A percentile compares a stretch with the other conserved stretches of the same genome.
These are phyloP conservation scores for Trichoderma gracile DNA, from an alignment of 2,329 filamentous ascomycete genomes.

Conservation along the genomic window DNA sequence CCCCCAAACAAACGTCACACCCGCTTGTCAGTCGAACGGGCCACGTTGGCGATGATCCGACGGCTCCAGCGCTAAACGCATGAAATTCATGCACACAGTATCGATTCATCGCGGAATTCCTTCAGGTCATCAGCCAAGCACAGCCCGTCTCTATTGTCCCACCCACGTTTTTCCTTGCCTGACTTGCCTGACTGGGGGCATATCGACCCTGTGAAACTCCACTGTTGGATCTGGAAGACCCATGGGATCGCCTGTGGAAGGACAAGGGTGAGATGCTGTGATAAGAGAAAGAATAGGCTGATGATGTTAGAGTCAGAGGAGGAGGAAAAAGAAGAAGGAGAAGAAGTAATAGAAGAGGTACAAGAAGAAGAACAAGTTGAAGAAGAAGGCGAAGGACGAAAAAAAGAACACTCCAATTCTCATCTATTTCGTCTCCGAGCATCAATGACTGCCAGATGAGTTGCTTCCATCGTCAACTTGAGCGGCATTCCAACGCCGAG, in stretches of 20 bases:
- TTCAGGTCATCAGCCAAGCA: too few species aligned
- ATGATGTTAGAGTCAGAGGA: not conserved
- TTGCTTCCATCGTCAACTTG: too few species aligned
- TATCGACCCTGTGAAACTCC: not conserved
- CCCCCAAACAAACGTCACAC: not conserved
- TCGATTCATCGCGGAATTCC: too few species aligned
- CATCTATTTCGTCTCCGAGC: not conserved
- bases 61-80: not conserved
- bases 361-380: not conserved
- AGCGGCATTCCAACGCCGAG: not conserved
- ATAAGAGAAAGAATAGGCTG: not conserved
- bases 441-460: too few species aligned
- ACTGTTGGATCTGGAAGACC: not conserved
- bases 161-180: not conserved
- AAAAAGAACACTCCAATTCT: not conserved
- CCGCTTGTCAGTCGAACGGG: not conserved
- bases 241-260: not conserved
- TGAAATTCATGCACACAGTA: too few species aligned
- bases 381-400: too few species aligned
- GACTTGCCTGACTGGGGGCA: not conserved
- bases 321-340: not conserved
- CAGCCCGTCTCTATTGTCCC: not conserved
- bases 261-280: not conserved
- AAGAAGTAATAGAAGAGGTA: not conserved
- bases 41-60: conserved; percentile 10